Evolutionary conservation across 805 yeast genomes (phyloP).

Genomic region (Saccharomycopsis sp.): DNA sequence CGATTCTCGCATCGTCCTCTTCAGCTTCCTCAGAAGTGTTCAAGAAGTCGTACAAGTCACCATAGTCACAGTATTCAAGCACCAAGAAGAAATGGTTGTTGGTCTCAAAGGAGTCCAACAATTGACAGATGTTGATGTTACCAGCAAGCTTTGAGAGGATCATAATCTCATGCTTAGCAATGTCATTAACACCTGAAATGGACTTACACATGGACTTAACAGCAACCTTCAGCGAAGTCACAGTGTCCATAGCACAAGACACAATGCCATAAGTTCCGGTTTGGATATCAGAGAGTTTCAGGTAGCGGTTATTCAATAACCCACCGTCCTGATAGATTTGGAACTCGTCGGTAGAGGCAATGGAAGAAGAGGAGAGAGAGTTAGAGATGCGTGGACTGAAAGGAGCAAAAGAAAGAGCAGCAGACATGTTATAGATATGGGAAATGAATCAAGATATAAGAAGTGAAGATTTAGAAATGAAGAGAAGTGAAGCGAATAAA

Average conservation of each 20-base stretch:
- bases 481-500: neutral
- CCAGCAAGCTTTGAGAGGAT: slow-evolving; percentile 28
- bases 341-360: slow-evolving; percentile 32
- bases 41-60: slow-evolving; percentile 58
- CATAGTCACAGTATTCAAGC: slow-evolving; percentile 59
- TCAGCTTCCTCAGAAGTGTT: slow-evolving; percentile 27
- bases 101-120: slow-evolving; percentile 53
- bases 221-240: slow-evolving; percentile 36
- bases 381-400: neutral
- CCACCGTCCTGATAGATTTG: slow-evolving; percentile 34
- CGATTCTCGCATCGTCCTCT: slow-evolving; percentile 4
- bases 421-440: neutral
- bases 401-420: neutral
- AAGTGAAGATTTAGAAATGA: neutral
- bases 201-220: slow-evolving; percentile 47
- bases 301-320: slow-evolving; percentile 36
- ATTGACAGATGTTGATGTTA: slow-evolving; percentile 51
- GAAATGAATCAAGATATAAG: neutral
- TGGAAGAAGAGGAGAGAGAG: neutral
- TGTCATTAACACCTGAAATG: slow-evolving; percentile 34
- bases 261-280: slow-evolving; percentile 61
- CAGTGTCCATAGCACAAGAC: slow-evolving; percentile 41
- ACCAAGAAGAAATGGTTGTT: slow-evolving; percentile 44
- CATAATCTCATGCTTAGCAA: slow-evolving; percentile 51
- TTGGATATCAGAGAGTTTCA: slow-evolving; percentile 40